Conservation (phyloP, 2,329 filamentous ascomycete genomes). For the Alternaria angustiovoidea region DNA sequence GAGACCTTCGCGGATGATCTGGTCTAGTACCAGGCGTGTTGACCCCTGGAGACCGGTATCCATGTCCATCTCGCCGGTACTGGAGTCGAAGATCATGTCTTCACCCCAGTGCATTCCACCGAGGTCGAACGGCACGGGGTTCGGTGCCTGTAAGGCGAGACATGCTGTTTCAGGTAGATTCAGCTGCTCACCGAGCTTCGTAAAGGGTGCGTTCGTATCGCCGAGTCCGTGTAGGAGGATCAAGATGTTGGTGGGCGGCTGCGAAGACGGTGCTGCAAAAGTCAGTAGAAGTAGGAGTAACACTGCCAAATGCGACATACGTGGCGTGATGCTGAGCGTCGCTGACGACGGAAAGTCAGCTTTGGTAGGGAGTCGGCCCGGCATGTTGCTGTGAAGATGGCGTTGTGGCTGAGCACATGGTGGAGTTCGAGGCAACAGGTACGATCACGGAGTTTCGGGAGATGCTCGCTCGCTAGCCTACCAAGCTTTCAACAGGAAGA, state of each 20-base stretch:
- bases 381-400: slow-evolving; percentile 40
- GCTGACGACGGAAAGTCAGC: slow-evolving; percentile 54
- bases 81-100: slow-evolving; percentile 64
- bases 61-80: slow-evolving; percentile 60
- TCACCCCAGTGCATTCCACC: slow-evolving; percentile 71
- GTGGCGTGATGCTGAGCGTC: slow-evolving; percentile 54
- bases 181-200: slow-evolving; percentile 71
- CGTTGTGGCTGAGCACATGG: slow-evolving; percentile 27
- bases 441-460: slow-evolving; percentile 17
- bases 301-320: slow-evolving; percentile 46
- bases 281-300: slow-evolving; percentile 24
- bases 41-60: slow-evolving; percentile 62
- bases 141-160: slow-evolving; percentile 76
- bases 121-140: slow-evolving; percentile 72
- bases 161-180: slow-evolving; percentile 79
- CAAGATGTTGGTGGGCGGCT: slow-evolving; percentile 76
- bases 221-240: slow-evolving; percentile 86
- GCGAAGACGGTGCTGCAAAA: slow-evolving; percentile 50
- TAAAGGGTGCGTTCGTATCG: slow-evolving; percentile 75
- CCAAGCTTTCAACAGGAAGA: slow-evolving; percentile 18
- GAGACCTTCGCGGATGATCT: slow-evolving; percentile 56
- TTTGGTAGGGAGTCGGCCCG: slow-evolving; percentile 53
- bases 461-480: slow-evolving; percentile 29
- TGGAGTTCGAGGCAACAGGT: slow-evolving; percentile 7
- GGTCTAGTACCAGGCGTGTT: slow-evolving; percentile 53